Conservation (phyloP, 495 filamentous ascomycete genomes). For the Endocarpon pusillum region DNA sequence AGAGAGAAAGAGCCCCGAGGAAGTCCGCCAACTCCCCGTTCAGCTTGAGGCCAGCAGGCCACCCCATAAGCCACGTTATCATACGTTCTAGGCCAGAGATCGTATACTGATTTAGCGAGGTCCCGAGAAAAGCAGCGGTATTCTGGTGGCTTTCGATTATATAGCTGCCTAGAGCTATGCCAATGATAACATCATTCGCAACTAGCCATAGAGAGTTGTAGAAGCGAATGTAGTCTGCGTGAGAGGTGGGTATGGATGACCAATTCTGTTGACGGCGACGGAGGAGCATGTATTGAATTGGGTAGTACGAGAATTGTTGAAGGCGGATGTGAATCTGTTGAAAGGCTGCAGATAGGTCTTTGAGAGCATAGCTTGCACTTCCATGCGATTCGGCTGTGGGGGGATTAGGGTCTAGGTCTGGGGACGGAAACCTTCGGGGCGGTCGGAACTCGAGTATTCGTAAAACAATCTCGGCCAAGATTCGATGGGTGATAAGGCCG, state of each 20-base stretch:
- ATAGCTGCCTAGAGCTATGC: conserved; percentile 87
- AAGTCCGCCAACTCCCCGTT: conserved; percentile 91
- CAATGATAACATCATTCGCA: conserved; percentile 96
- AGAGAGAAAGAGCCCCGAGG: conserved; percentile 84
- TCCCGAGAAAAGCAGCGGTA: conserved; percentile 70
- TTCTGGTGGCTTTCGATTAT: conserved; percentile 86
- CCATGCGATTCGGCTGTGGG: background rate
- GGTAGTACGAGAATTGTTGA: conserved; percentile 98
- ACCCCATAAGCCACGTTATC: conserved; percentile 91
- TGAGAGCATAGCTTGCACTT: conserved; percentile 51
- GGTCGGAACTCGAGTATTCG: conserved; percentile 76
- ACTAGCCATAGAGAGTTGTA: conserved; percentile 99
- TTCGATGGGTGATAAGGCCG: conserved; percentile 62
- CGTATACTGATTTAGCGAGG: conserved; percentile 63
- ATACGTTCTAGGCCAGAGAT: conserved; percentile 77
- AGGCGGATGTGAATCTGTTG: conserved; percentile 96
- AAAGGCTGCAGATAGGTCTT: conserved; percentile 93
- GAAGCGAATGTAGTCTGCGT: conserved; percentile 97
- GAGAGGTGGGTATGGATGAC: conserved; percentile 87
- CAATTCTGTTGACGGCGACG: conserved; percentile 79
- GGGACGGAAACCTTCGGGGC: too few relatives aligned
- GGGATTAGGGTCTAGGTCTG: too few relatives aligned
- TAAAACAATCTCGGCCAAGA: conserved; percentile 65
- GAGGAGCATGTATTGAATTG: conserved; percentile 84
- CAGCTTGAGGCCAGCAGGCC: conserved; percentile 93